Evolutionary conservation across 768 basidiomycete genomes (phyloP).

Genomic region (Podaxis sp.): DNA sequence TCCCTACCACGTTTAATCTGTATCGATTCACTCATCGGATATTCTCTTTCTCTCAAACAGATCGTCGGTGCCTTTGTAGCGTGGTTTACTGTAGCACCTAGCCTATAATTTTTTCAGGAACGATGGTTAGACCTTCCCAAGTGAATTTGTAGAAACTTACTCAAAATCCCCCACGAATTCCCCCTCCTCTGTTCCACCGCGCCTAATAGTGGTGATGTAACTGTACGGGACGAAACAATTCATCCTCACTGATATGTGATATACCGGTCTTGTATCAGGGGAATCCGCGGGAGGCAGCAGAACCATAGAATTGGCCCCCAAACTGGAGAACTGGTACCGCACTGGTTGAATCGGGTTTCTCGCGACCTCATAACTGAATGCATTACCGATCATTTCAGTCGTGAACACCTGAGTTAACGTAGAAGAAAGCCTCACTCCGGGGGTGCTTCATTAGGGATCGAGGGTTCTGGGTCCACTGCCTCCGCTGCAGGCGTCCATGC

Average conservation of each 20-base stretch:
- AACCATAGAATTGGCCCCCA: conserved; percentile 18
- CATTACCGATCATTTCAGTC: neutral
- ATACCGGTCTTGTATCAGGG: conserved; percentile 23
- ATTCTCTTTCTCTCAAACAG: neutral
- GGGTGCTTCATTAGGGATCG: neutral
- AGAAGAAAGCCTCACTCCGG: neutral
- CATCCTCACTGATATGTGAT: conserved; percentile 29
- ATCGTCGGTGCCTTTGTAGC: neutral
- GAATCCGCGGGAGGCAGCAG: conserved; percentile 20
- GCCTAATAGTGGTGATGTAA: conserved; percentile 30
- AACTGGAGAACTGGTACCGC: neutral
- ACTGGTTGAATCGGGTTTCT: neutral
- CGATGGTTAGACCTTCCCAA: neutral
- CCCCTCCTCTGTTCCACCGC: conserved; percentile 25
- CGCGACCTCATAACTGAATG: neutral
- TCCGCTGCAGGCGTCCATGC: neutral
- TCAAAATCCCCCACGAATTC: conserved; percentile 35
- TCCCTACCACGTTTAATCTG: neutral
- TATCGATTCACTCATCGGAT: neutral
- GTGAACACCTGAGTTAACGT: neutral
- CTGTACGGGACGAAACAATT: conserved; percentile 35
- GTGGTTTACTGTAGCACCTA: conserved; percentile 13
- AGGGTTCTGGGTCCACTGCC: neutral
- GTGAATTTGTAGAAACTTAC: conserved; percentile 17
- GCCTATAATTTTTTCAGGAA: conserved; percentile 2